These are phyloP conservation scores for Bipolaris sorokiniana DNA, from an alignment of 2,329 filamentous ascomycete species.

Conservation along the genomic window DNA sequence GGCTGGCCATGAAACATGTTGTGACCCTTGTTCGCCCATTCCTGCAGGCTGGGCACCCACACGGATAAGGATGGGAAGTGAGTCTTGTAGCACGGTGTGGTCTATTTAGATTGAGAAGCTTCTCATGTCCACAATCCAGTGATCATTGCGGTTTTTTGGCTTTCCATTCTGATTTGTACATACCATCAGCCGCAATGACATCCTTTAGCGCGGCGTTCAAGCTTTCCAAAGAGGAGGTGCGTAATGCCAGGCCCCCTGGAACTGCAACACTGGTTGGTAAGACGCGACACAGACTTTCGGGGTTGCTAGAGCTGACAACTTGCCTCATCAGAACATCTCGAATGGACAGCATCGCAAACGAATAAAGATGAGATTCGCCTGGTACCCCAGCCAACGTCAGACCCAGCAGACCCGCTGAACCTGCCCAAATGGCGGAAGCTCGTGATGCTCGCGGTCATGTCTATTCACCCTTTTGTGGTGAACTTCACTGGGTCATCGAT, in stretches of 20 bases:
- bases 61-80: neutral
- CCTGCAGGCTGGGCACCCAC: neutral
- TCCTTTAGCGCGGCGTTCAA: constrained; percentile 45
- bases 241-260: constrained; percentile 49
- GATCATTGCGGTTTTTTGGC: neutral
- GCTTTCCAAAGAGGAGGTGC: constrained; percentile 50
- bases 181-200: constrained; percentile 36
- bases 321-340: constrained; percentile 32
- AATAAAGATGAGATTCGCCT: constrained; percentile 46
- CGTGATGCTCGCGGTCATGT: constrained; percentile 47
- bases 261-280: constrained; percentile 50
- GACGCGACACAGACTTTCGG: neutral
- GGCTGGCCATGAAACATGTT: neutral
- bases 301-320: constrained; percentile 3
- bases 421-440: constrained; percentile 48
- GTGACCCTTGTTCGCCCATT: neutral
- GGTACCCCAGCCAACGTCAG: constrained; percentile 49
- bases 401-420: constrained; percentile 52
- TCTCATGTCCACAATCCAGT: neutral
- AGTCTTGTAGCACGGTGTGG: neutral
- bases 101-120: constrained; percentile 10
- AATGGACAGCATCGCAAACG: constrained; percentile 40
- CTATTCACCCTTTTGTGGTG: constrained; percentile 46
- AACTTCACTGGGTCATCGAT: constrained; percentile 49
- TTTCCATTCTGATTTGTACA: neutral